Evolutionary conservation across 495 filamentous ascomycete genomes (phyloP).

Genomic region (Pyrenula massariospora): DNA sequence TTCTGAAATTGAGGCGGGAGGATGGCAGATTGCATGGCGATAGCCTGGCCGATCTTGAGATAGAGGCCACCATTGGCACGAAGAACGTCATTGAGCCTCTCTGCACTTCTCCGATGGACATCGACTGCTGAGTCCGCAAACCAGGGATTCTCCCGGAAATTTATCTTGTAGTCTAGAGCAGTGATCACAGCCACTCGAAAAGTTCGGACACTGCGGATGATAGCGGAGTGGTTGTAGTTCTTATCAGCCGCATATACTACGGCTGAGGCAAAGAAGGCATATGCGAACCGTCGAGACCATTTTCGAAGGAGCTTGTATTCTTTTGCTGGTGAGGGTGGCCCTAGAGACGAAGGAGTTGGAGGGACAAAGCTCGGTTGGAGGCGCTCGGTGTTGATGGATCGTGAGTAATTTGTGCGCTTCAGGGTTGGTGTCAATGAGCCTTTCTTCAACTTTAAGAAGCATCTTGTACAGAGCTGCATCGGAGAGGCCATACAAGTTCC

Average conservation of each 20-base stretch:
- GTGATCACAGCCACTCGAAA: constrained; percentile 71
- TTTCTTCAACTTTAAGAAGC: background rate
- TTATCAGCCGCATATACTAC: constrained; percentile 55
- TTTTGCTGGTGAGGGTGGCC: constrained; percentile 55
- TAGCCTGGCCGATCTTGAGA: constrained; percentile 94
- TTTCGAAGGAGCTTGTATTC: constrained; percentile 52
- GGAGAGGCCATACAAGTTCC: background rate
- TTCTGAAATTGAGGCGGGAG: constrained; percentile 86
- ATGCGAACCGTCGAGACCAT: constrained; percentile 64
- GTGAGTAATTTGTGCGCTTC: too few species aligned
- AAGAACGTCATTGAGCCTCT: constrained; percentile 68
- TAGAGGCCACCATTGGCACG: constrained; percentile 84
- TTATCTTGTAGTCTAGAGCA: constrained; percentile 89
- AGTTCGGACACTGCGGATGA: constrained; percentile 71
- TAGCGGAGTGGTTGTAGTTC: constrained; percentile 61
- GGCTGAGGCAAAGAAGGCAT: constrained; percentile 47
- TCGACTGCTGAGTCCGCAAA: constrained; percentile 53
- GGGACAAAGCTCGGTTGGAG: constrained; percentile 63
- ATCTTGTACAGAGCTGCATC: background rate
- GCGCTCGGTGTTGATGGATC: constrained; percentile 5
- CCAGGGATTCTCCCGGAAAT: constrained; percentile 72
- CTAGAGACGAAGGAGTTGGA: constrained; percentile 69
- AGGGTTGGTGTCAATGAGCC: background rate
- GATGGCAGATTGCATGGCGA: constrained; percentile 94
- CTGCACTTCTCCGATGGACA: constrained; percentile 71